Conservation (phyloP, 345 rosid species). For the Syzygium jambos region DNA sequence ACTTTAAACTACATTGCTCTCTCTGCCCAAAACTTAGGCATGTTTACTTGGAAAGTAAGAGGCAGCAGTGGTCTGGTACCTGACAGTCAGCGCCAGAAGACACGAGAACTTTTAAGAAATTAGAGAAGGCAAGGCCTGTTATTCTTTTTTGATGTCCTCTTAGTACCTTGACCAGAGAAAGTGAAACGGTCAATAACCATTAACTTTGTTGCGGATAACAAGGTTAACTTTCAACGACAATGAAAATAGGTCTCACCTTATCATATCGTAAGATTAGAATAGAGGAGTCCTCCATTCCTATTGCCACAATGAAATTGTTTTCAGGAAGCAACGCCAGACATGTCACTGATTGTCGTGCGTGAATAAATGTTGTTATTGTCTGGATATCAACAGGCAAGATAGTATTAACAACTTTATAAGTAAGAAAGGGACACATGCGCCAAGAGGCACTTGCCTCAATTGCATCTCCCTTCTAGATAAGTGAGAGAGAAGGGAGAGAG, state of each 20-base stretch:
- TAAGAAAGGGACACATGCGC: background rate
- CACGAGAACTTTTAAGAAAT: slow-evolving; percentile 52
- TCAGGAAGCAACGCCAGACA: slow-evolving; percentile 76
- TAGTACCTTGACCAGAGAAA: slow-evolving; percentile 52
- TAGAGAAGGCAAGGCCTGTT: slow-evolving; percentile 85
- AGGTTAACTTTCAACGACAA: background rate
- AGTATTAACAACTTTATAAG: background rate
- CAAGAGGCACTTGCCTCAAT: background rate
- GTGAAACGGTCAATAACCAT: background rate
- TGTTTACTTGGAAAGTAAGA: background rate
- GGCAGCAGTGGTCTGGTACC: slow-evolving; percentile 9
- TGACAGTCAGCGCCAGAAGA: slow-evolving; percentile 85
- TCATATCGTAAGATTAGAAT: slow-evolving; percentile 54
- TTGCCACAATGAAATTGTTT: slow-evolving; percentile 66
- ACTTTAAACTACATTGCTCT: background rate
- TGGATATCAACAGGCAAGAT: slow-evolving; percentile 13
- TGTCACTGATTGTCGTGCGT: slow-evolving; percentile 79
- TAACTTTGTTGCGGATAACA: background rate
- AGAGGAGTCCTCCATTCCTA: slow-evolving; percentile 81
- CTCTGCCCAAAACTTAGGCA: background rate
- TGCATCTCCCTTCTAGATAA: background rate
- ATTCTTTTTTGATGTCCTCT: slow-evolving; percentile 77
- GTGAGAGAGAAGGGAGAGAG: background rate
- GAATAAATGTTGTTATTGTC: slow-evolving; percentile 78
- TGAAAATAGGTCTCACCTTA: slow-evolving; percentile 36